A percentile compares a stretch with the other conserved stretches of the same genome.
Conservation (phyloP, 1,284 basidiomycete species). For the Papiliotrema nemorosa region DNA sequence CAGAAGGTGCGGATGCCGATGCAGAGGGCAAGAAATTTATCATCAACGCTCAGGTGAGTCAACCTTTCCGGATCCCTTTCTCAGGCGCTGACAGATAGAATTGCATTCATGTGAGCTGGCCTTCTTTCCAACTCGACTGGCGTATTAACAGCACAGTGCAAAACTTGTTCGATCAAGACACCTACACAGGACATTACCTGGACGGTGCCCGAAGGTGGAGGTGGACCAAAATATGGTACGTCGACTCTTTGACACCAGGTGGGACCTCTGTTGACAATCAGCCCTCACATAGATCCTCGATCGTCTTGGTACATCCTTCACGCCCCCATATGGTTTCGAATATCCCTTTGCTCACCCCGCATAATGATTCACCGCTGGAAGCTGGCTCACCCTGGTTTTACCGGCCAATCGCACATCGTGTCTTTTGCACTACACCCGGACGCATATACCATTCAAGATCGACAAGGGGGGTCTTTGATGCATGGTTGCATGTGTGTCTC, state of each 20-base stretch:
- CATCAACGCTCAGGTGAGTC: constrained; percentile 84
- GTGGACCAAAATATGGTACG: constrained; percentile 89
- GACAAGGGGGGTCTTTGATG: too few relatives aligned
- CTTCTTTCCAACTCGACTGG: constrained; percentile 6
- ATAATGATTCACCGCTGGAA: too few relatives aligned
- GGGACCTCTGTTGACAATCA: too few relatives aligned
- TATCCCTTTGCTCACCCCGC: too few relatives aligned
- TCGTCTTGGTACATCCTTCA: not conserved
- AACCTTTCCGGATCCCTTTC: not conserved
- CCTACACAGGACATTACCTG: constrained; percentile 91
- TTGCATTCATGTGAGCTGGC: constrained; percentile 50
- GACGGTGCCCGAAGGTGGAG: constrained; percentile 90
- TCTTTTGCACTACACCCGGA: too few relatives aligned
- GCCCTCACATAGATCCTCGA: not conserved
- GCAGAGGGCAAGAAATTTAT: constrained; percentile 79
- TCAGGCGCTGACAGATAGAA: constrained; percentile 19
- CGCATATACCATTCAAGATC: too few relatives aligned
- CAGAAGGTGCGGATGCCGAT: constrained; percentile 56
- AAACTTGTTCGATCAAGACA: constrained; percentile 85
- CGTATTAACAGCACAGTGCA: constrained; percentile 61
- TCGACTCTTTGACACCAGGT: constrained; percentile 9
- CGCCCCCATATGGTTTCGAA: not conserved
- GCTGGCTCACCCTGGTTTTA: too few relatives aligned
- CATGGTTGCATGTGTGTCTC: too few relatives aligned
- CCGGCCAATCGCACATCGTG: too few relatives aligned